These are phyloP conservation scores for Aureobasidium sp. DNA, from an alignment of 2,329 filamentous ascomycete species.

Conservation along the genomic window DNA sequence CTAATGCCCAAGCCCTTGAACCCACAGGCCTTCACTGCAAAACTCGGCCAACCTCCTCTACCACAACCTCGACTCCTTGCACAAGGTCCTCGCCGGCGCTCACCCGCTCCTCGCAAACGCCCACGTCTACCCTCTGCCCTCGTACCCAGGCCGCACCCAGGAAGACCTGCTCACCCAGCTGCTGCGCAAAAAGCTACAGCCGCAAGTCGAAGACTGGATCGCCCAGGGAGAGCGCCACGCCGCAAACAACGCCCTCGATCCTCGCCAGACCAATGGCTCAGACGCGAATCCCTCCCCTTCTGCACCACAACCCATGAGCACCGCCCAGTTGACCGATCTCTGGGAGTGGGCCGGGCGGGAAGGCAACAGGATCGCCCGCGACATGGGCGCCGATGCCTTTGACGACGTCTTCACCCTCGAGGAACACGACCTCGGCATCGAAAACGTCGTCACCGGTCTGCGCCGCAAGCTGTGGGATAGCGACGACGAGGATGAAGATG, in stretches of 20 bases:
- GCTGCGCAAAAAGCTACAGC: slow-evolving; percentile 75
- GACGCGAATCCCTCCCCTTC: background rate
- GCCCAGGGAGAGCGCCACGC: slow-evolving; percentile 32
- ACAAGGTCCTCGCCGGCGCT: slow-evolving; percentile 56
- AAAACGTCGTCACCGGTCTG: slow-evolving; percentile 65
- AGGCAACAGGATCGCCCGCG: slow-evolving; percentile 36
- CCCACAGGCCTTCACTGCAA: slow-evolving; percentile 25
- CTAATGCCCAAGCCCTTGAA: slow-evolving; percentile 5
- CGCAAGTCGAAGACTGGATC: slow-evolving; percentile 65
- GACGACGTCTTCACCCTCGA: slow-evolving; percentile 62
- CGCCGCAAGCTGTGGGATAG: slow-evolving; percentile 36
- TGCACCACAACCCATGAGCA: slow-evolving; percentile 25
- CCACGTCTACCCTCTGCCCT: slow-evolving; percentile 66
- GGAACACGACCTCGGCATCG: slow-evolving; percentile 56
- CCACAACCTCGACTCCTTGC: slow-evolving; percentile 59
- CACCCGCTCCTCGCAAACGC: slow-evolving; percentile 58
- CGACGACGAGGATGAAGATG: slow-evolving; percentile 20
- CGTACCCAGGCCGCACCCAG: slow-evolving; percentile 58
- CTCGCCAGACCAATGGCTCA: background rate
- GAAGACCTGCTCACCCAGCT: slow-evolving; percentile 53
- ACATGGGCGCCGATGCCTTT: slow-evolving; percentile 33
- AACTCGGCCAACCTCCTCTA: slow-evolving; percentile 21
- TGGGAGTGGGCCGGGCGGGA: slow-evolving; percentile 49
- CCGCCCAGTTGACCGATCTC: slow-evolving; percentile 47
- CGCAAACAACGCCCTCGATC: background rate